A percentile compares a stretch with the other conserved stretches of the same genome.
phyloP scores from a whole-genome alignment of 164 flowering plant genomes.

The Sextonia rubra region DNA sequence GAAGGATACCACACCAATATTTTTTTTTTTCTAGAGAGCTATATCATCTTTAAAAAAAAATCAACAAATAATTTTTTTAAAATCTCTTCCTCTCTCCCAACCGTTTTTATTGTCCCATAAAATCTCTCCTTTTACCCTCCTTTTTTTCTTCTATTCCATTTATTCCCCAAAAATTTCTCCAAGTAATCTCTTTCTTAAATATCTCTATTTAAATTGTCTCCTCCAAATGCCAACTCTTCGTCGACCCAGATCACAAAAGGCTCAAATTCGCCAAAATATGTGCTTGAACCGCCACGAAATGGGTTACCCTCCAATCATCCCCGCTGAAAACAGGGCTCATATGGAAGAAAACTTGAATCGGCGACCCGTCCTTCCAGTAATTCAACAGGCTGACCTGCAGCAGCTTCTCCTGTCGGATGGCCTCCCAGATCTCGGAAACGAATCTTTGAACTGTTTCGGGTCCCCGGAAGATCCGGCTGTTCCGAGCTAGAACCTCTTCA shows the following conservation, averaged over 20 bases:
- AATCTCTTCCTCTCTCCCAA: no score
- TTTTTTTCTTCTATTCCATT: no score
- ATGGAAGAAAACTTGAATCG: conserved; percentile 82
- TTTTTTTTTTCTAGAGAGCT: no score
- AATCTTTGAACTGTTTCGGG: conserved; percentile 59
- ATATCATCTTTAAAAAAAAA: no score
- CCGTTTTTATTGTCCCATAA: no score
- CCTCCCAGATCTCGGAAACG: conserved; percentile 74
- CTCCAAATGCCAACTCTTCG: conserved; percentile 1
- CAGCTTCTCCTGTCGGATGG: conserved; percentile 60
- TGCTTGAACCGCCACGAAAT: conserved; percentile 82
- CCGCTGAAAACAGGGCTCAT: conserved; percentile 67
- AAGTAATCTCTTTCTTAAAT: no score
- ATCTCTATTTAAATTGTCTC: no score
- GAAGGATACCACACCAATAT: no score
- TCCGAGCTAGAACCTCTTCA: conserved; percentile 71
- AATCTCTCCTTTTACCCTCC: no score
- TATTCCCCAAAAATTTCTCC: no score
- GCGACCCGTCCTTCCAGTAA: conserved; percentile 78
- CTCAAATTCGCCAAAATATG: conserved; percentile 45
- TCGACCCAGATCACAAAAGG: conserved; percentile 13
- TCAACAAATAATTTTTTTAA: no score
- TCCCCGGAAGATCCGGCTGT: conserved; percentile 84
- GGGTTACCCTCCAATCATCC: conserved; percentile 59
- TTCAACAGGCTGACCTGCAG: conserved; percentile 62